Evolutionary conservation across 306 rosid species (phyloP).

Genomic region (Bauhinia variegata): DNA sequence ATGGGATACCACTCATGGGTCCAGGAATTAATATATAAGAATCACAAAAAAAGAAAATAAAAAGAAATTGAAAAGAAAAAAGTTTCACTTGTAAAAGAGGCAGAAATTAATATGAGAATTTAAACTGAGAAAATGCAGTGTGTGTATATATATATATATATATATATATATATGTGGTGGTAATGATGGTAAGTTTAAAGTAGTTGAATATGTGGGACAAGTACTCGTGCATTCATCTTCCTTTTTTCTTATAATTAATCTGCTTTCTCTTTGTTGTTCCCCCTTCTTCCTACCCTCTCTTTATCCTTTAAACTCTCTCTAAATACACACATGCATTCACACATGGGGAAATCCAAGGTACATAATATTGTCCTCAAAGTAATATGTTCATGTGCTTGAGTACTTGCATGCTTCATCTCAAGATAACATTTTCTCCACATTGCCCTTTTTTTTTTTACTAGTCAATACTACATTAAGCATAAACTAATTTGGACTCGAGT

Average conservation of each 20-base stretch:
- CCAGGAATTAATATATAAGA: neutral
- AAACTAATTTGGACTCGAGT: too few relatives aligned
- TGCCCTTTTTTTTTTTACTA: too few relatives aligned
- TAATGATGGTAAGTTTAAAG: slow-evolving; percentile 57
- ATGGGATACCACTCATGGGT: too few relatives aligned
- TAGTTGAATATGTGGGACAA: slow-evolving; percentile 57
- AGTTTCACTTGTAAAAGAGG: neutral
- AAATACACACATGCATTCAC: neutral
- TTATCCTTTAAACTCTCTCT: slow-evolving; percentile 19
- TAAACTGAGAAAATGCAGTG: neutral
- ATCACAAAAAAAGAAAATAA: too few relatives aligned
- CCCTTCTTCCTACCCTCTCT: neutral
- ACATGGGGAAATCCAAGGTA: slow-evolving; percentile 28
- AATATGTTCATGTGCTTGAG: slow-evolving; percentile 29
- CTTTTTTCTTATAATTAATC: too few relatives aligned
- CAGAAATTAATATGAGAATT: slow-evolving; percentile 31
- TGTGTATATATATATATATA: too few relatives aligned
- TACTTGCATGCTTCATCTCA: slow-evolving; percentile 32
- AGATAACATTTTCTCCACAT: too few relatives aligned
- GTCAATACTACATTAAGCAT: too few relatives aligned
- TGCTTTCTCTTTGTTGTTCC: too few relatives aligned
- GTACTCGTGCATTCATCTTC: slow-evolving; percentile 11
- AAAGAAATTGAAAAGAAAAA: too few relatives aligned
- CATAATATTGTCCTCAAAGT: slow-evolving; percentile 11
- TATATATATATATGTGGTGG: too few relatives aligned